Evolutionary conservation across 257 asterid genomes (phyloP), one percentile per base, ranked within the genome.

Genomic region (Petunia axillaris): DNA sequence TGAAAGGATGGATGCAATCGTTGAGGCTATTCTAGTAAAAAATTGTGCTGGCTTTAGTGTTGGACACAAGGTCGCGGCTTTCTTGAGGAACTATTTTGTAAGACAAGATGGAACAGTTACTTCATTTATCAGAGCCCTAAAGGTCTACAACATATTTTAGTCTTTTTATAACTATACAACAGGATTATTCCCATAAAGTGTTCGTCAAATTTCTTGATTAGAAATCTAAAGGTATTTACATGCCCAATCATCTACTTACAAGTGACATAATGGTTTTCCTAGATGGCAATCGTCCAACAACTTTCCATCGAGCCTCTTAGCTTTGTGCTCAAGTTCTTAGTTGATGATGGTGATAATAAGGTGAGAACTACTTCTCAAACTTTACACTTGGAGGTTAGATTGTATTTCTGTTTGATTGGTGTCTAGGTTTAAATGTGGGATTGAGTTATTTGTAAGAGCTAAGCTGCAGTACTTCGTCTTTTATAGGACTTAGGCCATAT

Each of bases 61-160:
- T 79, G 98, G 97, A 79, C 90, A 91, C 84, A 86, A 86, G 41
- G 95, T 91, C 82, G 90, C 91, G 52, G 68, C 80, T 70, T 92
- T 91, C 86, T 84, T 96, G 89, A 90, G 93, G 87, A 91, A 86
- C 85, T 85, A 90, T 93, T 96, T 96, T 87, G 57, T 89, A 82
- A 89, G 90, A 82, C 97, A 94, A 82, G 99, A 94, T 86, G 99
- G 99, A 63, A 96, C 99, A 48, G 86, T 94, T 66, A 89, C 94
- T 73, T 90, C 94, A 71, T 94, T 96, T 78, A 78, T 91, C 82
- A 92, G 92, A 89, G 98, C 97, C 76, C 78, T 96, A 76, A 92
- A 83, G 98, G 98, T 93, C 74, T 79, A 89, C 86, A 37, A 6
- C 78, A 50, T 71, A 71, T 2, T 50, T 48, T 36, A 25, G 44